Base-by-base conservation (phyloP, 1,284 basidiomycete species). In the Apiotrichum laibachii region DNA sequence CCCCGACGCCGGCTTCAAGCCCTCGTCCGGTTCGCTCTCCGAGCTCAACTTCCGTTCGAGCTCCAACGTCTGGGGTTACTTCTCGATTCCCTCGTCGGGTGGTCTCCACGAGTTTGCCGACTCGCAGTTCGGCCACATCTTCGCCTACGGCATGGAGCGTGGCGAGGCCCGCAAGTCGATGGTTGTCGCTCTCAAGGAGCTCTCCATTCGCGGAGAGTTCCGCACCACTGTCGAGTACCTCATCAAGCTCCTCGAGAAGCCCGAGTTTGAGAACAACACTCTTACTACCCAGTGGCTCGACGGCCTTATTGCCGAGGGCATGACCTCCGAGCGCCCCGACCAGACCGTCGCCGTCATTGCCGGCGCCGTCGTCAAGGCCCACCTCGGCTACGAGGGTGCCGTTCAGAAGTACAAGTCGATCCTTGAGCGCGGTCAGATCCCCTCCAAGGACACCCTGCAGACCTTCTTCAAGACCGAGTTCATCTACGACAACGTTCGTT, bases 1-100 rank as follows among this genome's bases (percentile, higher is more conserved):
- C 80, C 96, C 96, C 22, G 96, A 99, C 74, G 95, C 95, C 18
- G 96, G 96, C n/a, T 99, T 99, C 85, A 99, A 99, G 81, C 96
- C 96, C 4, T 98, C 95, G 10, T 95, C 92, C 16, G 96, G 96
- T 71, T 88, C 90, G 46, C 82, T 99, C 15, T 93, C 97, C 76
- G 96, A 99, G 78, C 89, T 99, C 72, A 99, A 99, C 80, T 99
- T 99, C 88, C 89, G 96, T 56, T 98, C 94, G 40, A 96, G 90
- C 79, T 97, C 93, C 44, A 97, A 97, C 67, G 94, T 98, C 58
- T 99, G 96, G 96, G 96, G 96, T 70, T 95, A 99, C 83, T 99
- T 99, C 84, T 98, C 95, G 22, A 96, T 99, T 71, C 87, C 87
- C 56, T 88, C 88, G 42, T 88, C 93, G 33, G 96, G 96, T 79